Evolutionary conservation across 192 early-diverging fungal genomes (phyloP).

Genomic region (Linnemannia zychae): DNA sequence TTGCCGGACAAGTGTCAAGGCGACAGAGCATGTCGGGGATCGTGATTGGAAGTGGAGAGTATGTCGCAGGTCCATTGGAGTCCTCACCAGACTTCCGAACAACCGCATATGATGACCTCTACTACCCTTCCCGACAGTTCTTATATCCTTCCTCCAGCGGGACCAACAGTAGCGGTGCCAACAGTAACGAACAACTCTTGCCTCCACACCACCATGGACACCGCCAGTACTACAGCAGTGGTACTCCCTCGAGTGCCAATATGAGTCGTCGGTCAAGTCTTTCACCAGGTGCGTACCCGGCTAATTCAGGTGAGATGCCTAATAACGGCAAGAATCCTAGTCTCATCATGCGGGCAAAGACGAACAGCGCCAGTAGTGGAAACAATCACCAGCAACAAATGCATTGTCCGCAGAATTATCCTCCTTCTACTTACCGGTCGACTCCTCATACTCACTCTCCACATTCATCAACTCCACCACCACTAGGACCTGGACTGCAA

Average conservation of each 20-base stretch:
- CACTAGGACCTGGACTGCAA: background rate
- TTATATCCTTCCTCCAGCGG: background rate
- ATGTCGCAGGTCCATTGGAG: constrained; percentile 11
- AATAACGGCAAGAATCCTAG: background rate
- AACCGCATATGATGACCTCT: constrained; percentile 25
- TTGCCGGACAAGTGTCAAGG: background rate
- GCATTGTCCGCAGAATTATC: background rate
- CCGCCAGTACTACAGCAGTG: background rate
- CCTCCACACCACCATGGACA: background rate
- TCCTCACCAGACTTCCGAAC: constrained; percentile 17
- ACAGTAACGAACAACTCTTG: constrained; percentile 33
- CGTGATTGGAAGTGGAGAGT: constrained; percentile 15
- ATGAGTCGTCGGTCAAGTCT: constrained; percentile 31
- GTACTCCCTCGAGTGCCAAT: background rate
- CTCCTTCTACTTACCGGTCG: background rate
- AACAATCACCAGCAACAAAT: background rate
- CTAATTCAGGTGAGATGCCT: background rate
- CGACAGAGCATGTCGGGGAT: background rate
- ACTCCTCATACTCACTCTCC: background rate
- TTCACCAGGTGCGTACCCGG: constrained; percentile 21
- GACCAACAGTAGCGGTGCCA: background rate
- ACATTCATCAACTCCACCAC: background rate
- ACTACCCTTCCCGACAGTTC: constrained; percentile 9
- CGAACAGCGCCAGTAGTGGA: background rate
- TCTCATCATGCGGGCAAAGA: constrained; percentile 15